Conservation (phyloP, 495 filamentous ascomycete genomes). For the Penicillium longicatenatum region DNA sequence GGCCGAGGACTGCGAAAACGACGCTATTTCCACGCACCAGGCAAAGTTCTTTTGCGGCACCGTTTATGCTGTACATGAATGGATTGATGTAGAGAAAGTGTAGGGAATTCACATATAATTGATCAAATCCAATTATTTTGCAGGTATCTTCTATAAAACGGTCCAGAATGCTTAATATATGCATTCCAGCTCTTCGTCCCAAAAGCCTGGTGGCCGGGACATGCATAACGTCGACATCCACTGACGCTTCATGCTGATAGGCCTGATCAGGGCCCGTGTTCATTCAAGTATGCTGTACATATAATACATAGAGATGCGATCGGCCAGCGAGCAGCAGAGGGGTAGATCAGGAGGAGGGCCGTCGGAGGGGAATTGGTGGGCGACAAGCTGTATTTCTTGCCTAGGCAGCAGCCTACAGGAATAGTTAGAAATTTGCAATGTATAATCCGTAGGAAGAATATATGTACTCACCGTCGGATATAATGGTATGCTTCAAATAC, state of each 20-base stretch:
- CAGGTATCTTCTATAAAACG: conserved; percentile 5
- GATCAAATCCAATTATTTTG: not conserved
- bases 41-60: not conserved
- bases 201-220: not conserved
- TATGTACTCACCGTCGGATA: conserved; percentile 1
- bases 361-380: conserved; percentile 1
- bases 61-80: not conserved
- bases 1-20: not conserved
- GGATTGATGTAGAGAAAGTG: not conserved
- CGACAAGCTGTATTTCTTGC: not conserved
- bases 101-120: not conserved
- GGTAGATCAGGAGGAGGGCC: conserved; percentile 10
- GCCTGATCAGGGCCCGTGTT: not conserved
- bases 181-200: conserved; percentile 4
- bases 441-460: not conserved
- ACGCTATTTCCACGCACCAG: conserved; percentile 15
- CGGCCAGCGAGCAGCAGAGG: conserved; percentile 27
- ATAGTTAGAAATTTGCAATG: not conserved
- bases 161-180: not conserved
- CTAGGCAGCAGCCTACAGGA: not conserved
- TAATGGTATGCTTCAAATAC: not conserved
- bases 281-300: conserved; percentile 29
- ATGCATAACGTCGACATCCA: not conserved
- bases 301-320: conserved; percentile 28
- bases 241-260: conserved; percentile 1